Percentiles rank a stretch among this genome's conserved stretches.
Evolutionary conservation across 495 filamentous ascomycete species (phyloP).

Genomic region (Umbilicaria muhlenbergii): DNA sequence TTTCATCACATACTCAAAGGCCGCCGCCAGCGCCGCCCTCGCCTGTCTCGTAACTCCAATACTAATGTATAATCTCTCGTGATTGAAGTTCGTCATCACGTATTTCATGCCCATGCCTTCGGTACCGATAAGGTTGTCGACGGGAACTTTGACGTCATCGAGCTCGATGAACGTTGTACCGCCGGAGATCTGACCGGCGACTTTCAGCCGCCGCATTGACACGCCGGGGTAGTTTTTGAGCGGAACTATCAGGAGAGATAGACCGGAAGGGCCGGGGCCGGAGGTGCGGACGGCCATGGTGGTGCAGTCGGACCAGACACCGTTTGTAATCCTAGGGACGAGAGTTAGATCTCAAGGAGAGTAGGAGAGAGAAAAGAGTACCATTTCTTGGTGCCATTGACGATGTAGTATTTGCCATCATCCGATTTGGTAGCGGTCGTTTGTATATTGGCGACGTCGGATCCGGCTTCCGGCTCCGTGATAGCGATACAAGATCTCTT

Average conservation of each 20-base stretch:
- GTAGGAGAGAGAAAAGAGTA: slow-evolving; percentile 9
- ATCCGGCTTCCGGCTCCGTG: slow-evolving; percentile 58
- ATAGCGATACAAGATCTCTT: slow-evolving; percentile 61
- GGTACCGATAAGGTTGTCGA: slow-evolving; percentile 49
- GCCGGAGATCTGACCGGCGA: slow-evolving; percentile 40
- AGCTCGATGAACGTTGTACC: slow-evolving; percentile 67
- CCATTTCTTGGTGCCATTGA: slow-evolving; percentile 75
- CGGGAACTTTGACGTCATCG: slow-evolving; percentile 55
- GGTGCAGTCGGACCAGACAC: slow-evolving; percentile 56
- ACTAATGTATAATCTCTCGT: slow-evolving; percentile 54
- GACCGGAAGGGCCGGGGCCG: slow-evolving; percentile 36
- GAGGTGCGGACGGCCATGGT: slow-evolving; percentile 68
- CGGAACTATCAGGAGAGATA: slow-evolving; percentile 53
- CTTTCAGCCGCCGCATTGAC: slow-evolving; percentile 45
- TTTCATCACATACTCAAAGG: slow-evolving; percentile 54
- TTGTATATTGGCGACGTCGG: slow-evolving; percentile 54
- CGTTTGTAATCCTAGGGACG: slow-evolving; percentile 49
- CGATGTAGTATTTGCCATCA: slow-evolving; percentile 50
- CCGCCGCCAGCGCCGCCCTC: slow-evolving; percentile 45
- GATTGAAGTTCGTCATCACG: slow-evolving; percentile 78
- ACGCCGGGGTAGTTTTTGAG: slow-evolving; percentile 47
- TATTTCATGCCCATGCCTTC: slow-evolving; percentile 60
- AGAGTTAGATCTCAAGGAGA: too few species aligned
- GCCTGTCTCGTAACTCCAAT: slow-evolving; percentile 45
- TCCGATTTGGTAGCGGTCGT: slow-evolving; percentile 47